These are phyloP conservation scores for Daldinia sp. DNA, from an alignment of 2,329 filamentous ascomycete species.

Conservation along the genomic window DNA sequence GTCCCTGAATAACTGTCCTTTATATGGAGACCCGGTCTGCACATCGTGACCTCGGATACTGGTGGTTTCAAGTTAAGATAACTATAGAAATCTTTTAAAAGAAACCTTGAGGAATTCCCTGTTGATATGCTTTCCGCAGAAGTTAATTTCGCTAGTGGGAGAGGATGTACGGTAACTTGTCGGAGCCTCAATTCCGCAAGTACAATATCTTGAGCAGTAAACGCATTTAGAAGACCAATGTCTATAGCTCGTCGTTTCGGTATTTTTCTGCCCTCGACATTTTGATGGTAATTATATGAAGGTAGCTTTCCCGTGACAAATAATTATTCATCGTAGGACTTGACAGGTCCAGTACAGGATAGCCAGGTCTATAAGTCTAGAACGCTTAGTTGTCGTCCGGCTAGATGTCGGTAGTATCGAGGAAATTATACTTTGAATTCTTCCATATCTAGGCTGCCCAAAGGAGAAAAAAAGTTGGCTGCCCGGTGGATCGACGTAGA, in stretches of 20 bases:
- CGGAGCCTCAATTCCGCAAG: conserved; percentile 27
- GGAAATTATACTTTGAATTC: conserved; percentile 29
- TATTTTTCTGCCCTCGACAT: neutral
- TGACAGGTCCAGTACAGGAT: neutral
- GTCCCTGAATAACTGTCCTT: conserved; percentile 11
- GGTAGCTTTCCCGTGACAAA: neutral
- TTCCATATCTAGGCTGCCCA: conserved; percentile 26
- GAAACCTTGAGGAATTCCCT: neutral
- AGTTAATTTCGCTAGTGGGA: conserved; percentile 9
- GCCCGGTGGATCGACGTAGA: conserved; percentile 25
- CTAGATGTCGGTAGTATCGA: conserved; percentile 22
- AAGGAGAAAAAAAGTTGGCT: conserved; percentile 10
- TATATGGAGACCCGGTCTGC: conserved; percentile 11
- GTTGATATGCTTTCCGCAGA: neutral
- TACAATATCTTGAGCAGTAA: neutral
- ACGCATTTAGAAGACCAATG: neutral
- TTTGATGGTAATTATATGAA: conserved; percentile 7
- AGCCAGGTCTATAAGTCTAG: conserved; percentile 19
- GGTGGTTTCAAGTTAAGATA: conserved; percentile 19
- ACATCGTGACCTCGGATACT: conserved; percentile 7
- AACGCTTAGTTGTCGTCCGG: conserved; percentile 18
- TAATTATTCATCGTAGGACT: conserved; percentile 4
- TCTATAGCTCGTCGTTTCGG: neutral
- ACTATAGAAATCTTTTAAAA: conserved; percentile 2
- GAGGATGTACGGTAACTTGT: conserved; percentile 11